A percentile compares a stretch with the other conserved stretches of the same genome.
These are phyloP conservation scores for Sporothrix brasiliensis DNA, from an alignment of 2,329 filamentous ascomycete species.

Conservation along the genomic window DNA sequence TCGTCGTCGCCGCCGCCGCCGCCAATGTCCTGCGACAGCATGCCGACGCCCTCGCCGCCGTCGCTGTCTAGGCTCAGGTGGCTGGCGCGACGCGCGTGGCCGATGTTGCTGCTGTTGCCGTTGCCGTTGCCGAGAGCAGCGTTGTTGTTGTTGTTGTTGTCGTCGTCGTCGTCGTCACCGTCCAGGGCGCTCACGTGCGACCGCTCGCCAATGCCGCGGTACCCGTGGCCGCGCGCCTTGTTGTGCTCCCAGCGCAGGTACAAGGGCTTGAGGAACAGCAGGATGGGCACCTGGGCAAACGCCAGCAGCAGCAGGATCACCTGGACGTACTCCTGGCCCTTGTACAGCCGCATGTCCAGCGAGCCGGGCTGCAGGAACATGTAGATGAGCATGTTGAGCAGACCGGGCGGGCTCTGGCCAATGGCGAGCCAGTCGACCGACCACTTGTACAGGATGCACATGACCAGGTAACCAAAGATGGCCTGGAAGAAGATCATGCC, in stretches of 20 bases:
- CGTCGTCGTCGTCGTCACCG: conserved; percentile 75
- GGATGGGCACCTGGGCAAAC: conserved; percentile 80
- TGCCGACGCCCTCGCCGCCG: conserved; percentile 72
- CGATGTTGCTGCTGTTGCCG: conserved; percentile 64
- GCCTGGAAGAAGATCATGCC: conserved; percentile 99
- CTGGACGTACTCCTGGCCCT: conserved; percentile 76
- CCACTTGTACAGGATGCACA: conserved; percentile 98
- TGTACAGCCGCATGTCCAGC: conserved; percentile 72
- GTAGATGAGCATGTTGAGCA: conserved; percentile 99
- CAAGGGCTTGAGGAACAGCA: conserved; percentile 93
- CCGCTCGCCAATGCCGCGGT: conserved; percentile 88
- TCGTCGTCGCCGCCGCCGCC: conserved; percentile 54
- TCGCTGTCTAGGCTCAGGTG: conserved; percentile 60
- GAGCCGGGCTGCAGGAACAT: conserved; percentile 93
- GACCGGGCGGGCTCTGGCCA: conserved; percentile 72
- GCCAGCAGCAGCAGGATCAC: conserved; percentile 78
- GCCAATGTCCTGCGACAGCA: conserved; percentile 81
- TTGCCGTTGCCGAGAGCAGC: conserved; percentile 71
- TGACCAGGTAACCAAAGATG: conserved; percentile 94
- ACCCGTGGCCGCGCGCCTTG: conserved; percentile 80
- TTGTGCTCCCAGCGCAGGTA: conserved; percentile 95
- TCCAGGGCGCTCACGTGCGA: conserved; percentile 86
- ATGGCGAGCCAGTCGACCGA: conserved; percentile 77
- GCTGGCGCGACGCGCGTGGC: conserved; percentile 48
- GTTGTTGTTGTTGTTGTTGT: conserved; percentile 58